Conservation (phyloP, 352 stramenopile species). For the Phytopythium cucurbitacearum region DNA sequence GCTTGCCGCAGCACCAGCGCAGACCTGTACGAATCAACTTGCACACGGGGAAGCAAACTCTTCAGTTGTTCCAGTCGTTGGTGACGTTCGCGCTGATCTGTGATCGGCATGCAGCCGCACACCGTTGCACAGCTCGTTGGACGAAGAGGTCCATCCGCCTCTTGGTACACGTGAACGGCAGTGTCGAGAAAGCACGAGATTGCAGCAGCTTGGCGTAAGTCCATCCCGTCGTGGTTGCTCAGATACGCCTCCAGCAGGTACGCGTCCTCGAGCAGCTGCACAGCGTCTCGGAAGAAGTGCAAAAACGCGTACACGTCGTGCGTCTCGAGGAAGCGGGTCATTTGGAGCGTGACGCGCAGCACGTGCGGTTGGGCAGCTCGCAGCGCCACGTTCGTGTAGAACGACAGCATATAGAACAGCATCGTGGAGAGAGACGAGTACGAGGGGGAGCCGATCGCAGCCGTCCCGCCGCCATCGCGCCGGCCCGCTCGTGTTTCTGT, state of each 20-base stretch:
- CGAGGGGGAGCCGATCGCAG: conserved; percentile 22
- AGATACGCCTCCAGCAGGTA: conserved; percentile 50
- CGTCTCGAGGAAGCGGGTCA: conserved; percentile 48
- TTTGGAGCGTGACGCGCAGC: conserved; percentile 38
- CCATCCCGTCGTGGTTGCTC: conserved; percentile 18
- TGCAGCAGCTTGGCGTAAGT: conserved; percentile 15
- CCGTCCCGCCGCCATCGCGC: not conserved
- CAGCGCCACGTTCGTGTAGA: conserved; percentile 45
- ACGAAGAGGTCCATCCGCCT: conserved; percentile 44
- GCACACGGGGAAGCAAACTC: conserved; percentile 38
- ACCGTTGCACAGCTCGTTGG: conserved; percentile 23
- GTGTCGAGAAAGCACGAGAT: conserved; percentile 55
- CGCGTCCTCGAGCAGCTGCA: conserved; percentile 49
- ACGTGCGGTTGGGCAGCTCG: conserved; percentile 37
- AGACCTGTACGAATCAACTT: conserved; percentile 31
- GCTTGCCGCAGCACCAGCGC: conserved; percentile 32
- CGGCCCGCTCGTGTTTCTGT: conserved; percentile 1
- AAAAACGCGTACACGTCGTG: conserved; percentile 53
- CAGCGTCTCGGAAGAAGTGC: conserved; percentile 61
- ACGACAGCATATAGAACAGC: conserved; percentile 73
- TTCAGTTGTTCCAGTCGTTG: conserved; percentile 44
- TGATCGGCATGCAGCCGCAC: conserved; percentile 44
- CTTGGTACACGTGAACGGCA: conserved; percentile 60
- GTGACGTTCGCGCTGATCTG: conserved; percentile 15
- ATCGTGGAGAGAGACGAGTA: conserved; percentile 55